Evolutionary conservation across 2,329 filamentous ascomycete species (phyloP), one percentile per base, ranked within the genome.

Genomic region (Dactylonectria estremocensis): DNA sequence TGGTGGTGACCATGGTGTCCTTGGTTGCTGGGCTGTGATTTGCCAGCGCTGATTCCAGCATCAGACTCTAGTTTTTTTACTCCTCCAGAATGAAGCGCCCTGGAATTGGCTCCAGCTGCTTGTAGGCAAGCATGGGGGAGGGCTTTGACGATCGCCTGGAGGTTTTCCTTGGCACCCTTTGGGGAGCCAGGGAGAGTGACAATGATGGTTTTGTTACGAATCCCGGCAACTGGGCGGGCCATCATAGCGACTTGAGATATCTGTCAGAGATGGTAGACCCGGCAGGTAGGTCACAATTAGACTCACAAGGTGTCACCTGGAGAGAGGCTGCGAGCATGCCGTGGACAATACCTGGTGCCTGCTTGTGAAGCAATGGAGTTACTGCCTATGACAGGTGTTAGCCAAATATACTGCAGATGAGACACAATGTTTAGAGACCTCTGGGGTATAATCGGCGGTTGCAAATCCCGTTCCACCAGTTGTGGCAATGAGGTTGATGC

Each of bases 401-500:
- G 22, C 37, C 16, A 22, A 24, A 5, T 3, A 16, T 10, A 10
- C 22, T 14, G 18, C 37, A 31, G 3, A 13, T 18, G 35, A 3
- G 11, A 35, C 10, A 20, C 20, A 45, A 16, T 22, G 18, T 3
- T 24, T 2, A 13, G 70, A 71, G 79, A 95, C 94, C 87, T 98
- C 96, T 2, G 96, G 96, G 0, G 96, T 99, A 48, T 88, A 86
- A 83, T 99, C 96, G 62, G 92, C 89, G 11, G 90, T 85, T 8
- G 96, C 92, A 80, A 99, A 99, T 0, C 96, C 96, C 1, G 96
- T 99, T 2, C 96, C 96, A 22, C 96, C 96, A 7, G 94, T 97
- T 0, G 95, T 95, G 53, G 98, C 81, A 67, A 99, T 89, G 65
- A 98, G 82, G 80, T 97, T 95, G 56, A 91, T 80, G 4, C 85